Percentiles rank a stretch among this genome's conserved stretches.
phyloP scores from a whole-genome alignment of 805 yeast genomes.

The Hanseniaspora nectarophila region DNA sequence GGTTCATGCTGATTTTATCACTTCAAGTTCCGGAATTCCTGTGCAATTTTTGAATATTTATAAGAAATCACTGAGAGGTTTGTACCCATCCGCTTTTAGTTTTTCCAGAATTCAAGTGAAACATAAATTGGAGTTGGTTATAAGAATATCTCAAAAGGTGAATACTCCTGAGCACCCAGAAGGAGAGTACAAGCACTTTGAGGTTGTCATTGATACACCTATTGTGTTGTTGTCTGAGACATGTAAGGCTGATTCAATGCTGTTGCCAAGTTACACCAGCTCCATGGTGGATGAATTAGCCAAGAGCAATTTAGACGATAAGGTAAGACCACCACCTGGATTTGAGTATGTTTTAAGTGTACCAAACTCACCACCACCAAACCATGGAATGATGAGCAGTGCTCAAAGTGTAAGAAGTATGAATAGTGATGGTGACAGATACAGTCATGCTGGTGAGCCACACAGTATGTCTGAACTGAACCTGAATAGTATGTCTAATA shows the following conservation, averaged over 20 bases:
- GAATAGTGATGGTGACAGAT: not conserved
- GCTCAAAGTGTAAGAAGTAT: not conserved
- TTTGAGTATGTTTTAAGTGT: slow-evolving; percentile 52
- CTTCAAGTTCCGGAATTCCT: slow-evolving; percentile 17
- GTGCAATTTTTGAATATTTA: slow-evolving; percentile 21
- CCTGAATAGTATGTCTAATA: not conserved
- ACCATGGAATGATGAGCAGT: slow-evolving; percentile 19
- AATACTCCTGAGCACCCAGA: slow-evolving; percentile 39
- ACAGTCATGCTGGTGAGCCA: not conserved
- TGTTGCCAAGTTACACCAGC: slow-evolving; percentile 31
- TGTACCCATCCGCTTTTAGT: slow-evolving; percentile 51
- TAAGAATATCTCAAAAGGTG: slow-evolving; percentile 41
- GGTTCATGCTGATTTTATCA: slow-evolving; percentile 1
- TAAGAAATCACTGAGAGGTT: slow-evolving; percentile 26
- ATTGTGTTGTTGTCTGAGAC: slow-evolving; percentile 40
- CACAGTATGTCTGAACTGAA: not conserved
- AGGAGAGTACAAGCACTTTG: slow-evolving; percentile 55
- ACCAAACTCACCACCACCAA: slow-evolving; percentile 36
- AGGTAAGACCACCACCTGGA: slow-evolving; percentile 37
- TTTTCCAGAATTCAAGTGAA: slow-evolving; percentile 50
- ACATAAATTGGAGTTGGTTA: slow-evolving; percentile 59
- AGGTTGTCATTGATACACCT: slow-evolving; percentile 71
- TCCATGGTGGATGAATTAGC: slow-evolving; percentile 18
- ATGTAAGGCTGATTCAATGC: slow-evolving; percentile 31
- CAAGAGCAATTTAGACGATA: slow-evolving; percentile 10